A percentile compares a stretch with the other conserved stretches of the same genome.
Evolutionary conservation across 2,329 filamentous ascomycete genomes (phyloP).

Genomic region (Verticillium nonalfalfae): DNA sequence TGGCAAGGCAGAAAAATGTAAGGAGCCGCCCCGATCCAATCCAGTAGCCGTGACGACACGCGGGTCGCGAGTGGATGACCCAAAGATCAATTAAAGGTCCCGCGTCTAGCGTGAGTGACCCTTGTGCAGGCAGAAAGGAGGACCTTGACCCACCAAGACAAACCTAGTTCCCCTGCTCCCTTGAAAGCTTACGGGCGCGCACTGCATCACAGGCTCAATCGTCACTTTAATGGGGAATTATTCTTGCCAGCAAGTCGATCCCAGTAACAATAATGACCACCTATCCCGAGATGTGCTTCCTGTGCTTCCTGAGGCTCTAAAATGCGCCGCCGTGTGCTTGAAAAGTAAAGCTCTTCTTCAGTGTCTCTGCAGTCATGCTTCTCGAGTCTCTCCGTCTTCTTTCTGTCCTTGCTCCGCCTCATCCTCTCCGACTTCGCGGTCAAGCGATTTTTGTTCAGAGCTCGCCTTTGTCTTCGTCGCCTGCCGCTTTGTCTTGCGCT

Average conservation of each 20-base stretch:
- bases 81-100: constrained; percentile 1
- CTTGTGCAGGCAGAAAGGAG: background rate
- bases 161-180: background rate
- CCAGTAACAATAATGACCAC: too few species aligned
- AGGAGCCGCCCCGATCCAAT: background rate
- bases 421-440: background rate
- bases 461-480: constrained; percentile 2
- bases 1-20: background rate
- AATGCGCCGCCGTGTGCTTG: too few species aligned
- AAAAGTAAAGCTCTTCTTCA: too few species aligned
- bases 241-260: too few species aligned
- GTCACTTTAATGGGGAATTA: too few species aligned
- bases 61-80: background rate
- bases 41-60: background rate
- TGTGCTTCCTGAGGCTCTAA: too few species aligned
- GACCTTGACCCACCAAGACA: background rate
- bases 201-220: too few species aligned
- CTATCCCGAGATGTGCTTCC: too few species aligned
- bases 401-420: background rate
- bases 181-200: background rate
- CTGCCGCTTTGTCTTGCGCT: constrained; percentile 16
- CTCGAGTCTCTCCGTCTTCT: background rate
- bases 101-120: background rate
- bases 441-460: too few species aligned
- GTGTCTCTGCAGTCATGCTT: background rate